Evolutionary conservation across 768 basidiomycete species (phyloP), one percentile per base, ranked within the genome.

Genomic region (Lentinula aciculospora): DNA sequence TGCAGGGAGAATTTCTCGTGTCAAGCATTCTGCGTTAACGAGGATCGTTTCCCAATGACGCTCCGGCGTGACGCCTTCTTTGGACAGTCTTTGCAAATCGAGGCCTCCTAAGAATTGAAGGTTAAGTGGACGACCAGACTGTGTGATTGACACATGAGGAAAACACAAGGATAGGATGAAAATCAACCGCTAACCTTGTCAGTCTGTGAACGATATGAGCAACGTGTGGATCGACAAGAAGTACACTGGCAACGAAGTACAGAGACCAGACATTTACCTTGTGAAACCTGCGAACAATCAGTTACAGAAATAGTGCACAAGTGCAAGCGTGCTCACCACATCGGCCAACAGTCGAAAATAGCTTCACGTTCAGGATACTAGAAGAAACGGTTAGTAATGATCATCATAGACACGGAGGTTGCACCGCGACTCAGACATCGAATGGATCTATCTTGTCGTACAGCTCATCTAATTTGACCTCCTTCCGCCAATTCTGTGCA

Each of bases 281-380:
- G 68, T 91, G 88, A 63, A 87, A 89, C 62, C 61, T 61, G 37
- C 8, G 17, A 31, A 6, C 15, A 34, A 29, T 45, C 29, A 25
- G 39, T 28, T 44, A n/a, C 29, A 39, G 31, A 21, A 34, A 12
- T 29, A 17, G 12, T 10, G n/a, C 19, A 5, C 25, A 15, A 21
- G 7, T 13, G n/a, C 27, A 13, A 31, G 36, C 8, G 29, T 6
- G 21, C 61, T 40, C 42, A 61, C 74, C 81, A 89, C 75, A 89
- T 80, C 3, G 87, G 87, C 88, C 88, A 91, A 60, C 80, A 83
- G 53, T 86, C 81, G 61, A 89, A 88, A 6, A 90, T 81, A 1
- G 79, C 77, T 53, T 82, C 77, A 44, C 88, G 81, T 61, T 83
- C 85, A 1, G 86, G 86, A 63, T 84, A 91, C 88, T 91, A 10